These are phyloP conservation scores for Dictyostelium citrinum DNA, from an alignment of 78 protist species.

Conservation along the genomic window DNA sequence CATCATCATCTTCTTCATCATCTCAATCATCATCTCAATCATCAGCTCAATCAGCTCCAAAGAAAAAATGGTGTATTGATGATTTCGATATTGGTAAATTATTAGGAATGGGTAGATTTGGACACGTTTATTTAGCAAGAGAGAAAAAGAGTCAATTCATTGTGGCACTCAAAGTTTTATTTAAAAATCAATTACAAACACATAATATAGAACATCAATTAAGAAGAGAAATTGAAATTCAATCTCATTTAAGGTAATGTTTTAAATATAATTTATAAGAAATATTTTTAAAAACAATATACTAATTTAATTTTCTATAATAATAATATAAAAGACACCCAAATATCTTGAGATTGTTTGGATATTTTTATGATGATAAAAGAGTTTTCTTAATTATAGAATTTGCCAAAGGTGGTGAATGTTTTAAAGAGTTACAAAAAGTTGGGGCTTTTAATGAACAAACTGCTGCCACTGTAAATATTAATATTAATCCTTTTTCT, in stretches of 20 bases:
- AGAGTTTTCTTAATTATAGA: conserved; percentile 97
- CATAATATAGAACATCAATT: conserved; percentile 92
- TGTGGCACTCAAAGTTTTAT: conserved; percentile 97
- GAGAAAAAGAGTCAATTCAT: conserved; percentile 91
- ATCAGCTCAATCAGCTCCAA: neutral
- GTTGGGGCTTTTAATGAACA: conserved; percentile 71
- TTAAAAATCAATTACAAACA: conserved; percentile 88
- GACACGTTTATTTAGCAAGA: conserved; percentile 95
- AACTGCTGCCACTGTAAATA: conserved; percentile 77
- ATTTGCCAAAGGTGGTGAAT: conserved; percentile 97
- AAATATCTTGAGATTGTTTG: conserved; percentile 95
- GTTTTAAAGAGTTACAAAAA: conserved; percentile 88
- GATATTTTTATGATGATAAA: conserved; percentile 95
- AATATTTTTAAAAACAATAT: neutral
- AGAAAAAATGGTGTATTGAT: conserved; percentile 65
- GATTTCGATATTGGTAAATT: conserved; percentile 92
- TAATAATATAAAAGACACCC: conserved; percentile 79
- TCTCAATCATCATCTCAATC: neutral
- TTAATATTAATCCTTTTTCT: neutral
- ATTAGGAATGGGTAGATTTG: conserved; percentile 96
- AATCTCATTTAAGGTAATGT: conserved; percentile 88
- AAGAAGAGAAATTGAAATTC: conserved; percentile 97
- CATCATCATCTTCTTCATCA: neutral
- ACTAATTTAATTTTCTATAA: too few species aligned
- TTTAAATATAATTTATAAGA: neutral